phyloP scores from a whole-genome alignment of 129 eudicot species.

The Chrysanthemum seticuspe region DNA sequence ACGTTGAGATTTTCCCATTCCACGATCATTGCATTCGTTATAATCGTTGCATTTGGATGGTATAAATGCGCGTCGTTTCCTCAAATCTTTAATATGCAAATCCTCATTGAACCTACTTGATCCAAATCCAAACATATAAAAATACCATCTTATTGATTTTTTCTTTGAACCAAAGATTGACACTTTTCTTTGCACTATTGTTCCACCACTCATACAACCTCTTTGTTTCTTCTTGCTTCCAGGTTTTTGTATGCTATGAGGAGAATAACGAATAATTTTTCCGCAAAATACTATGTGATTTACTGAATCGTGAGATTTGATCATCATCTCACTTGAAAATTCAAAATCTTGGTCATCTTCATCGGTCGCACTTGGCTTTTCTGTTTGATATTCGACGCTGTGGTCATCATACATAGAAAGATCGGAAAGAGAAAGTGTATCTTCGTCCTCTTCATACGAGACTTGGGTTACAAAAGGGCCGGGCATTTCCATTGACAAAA shows the following conservation, averaged over 20 bases:
- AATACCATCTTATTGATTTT: constrained; percentile 40
- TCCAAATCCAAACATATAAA: constrained; percentile 35
- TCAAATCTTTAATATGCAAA: constrained; percentile 43
- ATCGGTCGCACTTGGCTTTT: neutral
- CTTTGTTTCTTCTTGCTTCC: constrained; percentile 7
- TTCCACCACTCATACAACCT: neutral
- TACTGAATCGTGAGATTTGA: constrained; percentile 15
- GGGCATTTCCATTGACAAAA: constrained; percentile 12
- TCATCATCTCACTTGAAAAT: constrained; percentile 53
- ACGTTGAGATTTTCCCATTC: constrained; percentile 28
- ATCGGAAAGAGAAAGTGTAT: constrained; percentile 44
- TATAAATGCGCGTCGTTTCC: constrained; percentile 34
- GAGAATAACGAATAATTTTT: constrained; percentile 34
- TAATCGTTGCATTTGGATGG: neutral
- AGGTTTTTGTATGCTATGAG: neutral
- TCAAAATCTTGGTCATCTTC: constrained; percentile 41
- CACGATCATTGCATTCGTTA: constrained; percentile 1
- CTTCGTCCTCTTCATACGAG: constrained; percentile 25
- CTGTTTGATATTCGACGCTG: neutral
- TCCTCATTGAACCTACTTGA: constrained; percentile 26
- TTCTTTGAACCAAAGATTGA: constrained; percentile 24
- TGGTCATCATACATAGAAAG: constrained; percentile 25
- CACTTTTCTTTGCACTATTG: constrained; percentile 17
- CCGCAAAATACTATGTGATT: constrained; percentile 53
- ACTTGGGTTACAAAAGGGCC: neutral